Evolutionary conservation across 192 early-diverging fungal species (phyloP), one percentile per base, ranked within the genome.

Genomic region (Coemansia sp.): DNA sequence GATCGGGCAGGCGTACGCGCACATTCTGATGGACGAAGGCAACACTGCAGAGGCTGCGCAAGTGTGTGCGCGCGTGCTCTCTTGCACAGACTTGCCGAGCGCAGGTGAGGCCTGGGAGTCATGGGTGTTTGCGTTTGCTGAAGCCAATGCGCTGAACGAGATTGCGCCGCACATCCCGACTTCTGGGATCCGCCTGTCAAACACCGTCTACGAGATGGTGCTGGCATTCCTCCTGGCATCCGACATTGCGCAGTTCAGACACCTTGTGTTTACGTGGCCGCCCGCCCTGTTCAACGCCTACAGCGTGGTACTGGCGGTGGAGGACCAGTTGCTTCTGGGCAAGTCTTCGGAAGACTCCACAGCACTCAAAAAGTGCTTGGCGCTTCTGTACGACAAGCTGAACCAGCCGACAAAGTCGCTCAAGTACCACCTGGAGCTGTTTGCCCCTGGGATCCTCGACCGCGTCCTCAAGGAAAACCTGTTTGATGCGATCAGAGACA

Each of bases 51-150:
- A 90, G 36, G 92, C 94, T 0, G 96, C 94, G 8, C 61, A 38
- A 0, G 83, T 89, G 24, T 94, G 93, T 67, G 72, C 87, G 14
- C 91, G 89, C 33, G 89, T 98, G 38, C 83, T 99, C 43, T 81
- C 87, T 12, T 77, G 92, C 2, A 34, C 15, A 10, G 60, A 53
- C 35, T 48, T 56, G 20, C 39, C 66, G 5, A 66, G 62, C 9
- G 43, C 75, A 0, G 63, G 41, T 24, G 72, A 66, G 26, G 72
- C 65, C 0, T 99, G 98, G 98, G 95, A 98, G 67, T 69, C 88
- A 23, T 97, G 95, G 96, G 84, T 98, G 5, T 93, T 90, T 72
- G 86, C 76, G n/a, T 98, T 98, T 83, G 88, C 90, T 12, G 91
- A 95, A 38, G 79, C 87, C 43, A 75, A 88, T 12, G 85, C 95